phyloP scores from a whole-genome alignment of 2,329 filamentous ascomycete genomes.

The Rutstroemia sp. region DNA sequence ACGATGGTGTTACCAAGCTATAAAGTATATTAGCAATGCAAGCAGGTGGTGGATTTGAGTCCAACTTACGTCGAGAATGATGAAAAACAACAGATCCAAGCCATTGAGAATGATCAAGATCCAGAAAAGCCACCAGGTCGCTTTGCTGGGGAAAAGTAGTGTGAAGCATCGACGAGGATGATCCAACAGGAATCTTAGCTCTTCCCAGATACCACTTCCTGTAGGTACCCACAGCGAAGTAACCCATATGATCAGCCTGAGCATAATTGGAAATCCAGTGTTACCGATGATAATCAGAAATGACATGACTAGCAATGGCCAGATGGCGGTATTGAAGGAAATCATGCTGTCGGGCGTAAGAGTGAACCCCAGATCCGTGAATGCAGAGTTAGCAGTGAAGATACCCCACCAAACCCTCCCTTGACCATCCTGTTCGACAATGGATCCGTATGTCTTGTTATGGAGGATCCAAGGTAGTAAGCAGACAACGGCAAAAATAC shows the following conservation, averaged over 20 bases:
- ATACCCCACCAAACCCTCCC: slow-evolving; percentile 83
- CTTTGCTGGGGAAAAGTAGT: slow-evolving; percentile 78
- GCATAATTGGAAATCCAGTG: slow-evolving; percentile 90
- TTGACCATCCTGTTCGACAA: slow-evolving; percentile 56
- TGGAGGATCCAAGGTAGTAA: slow-evolving; percentile 75
- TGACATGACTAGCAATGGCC: slow-evolving; percentile 67
- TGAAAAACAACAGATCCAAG: slow-evolving; percentile 82
- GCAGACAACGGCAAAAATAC: slow-evolving; percentile 65
- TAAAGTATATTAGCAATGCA: slow-evolving; percentile 12
- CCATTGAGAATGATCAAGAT: slow-evolving; percentile 77
- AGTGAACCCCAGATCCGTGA: slow-evolving; percentile 93
- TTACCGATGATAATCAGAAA: slow-evolving; percentile 94
- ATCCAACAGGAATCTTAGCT: slow-evolving; percentile 82
- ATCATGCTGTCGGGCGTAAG: slow-evolving; percentile 91
- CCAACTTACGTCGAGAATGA: slow-evolving; percentile 73
- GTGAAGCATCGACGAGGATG: slow-evolving; percentile 96
- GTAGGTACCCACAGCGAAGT: slow-evolving; percentile 58
- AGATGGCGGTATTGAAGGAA: slow-evolving; percentile 72
- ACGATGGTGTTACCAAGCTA: slow-evolving; percentile 68
- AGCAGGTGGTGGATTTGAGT: background rate
- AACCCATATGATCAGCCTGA: slow-evolving; percentile 87
- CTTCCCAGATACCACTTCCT: slow-evolving; percentile 73
- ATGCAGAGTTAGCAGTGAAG: slow-evolving; percentile 79
- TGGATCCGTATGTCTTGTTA: slow-evolving; percentile 50
- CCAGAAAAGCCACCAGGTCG: slow-evolving; percentile 94